Percentiles rank a stretch among this genome's conserved stretches.
Conservation (phyloP, 2,329 filamentous ascomycete species). For the Fusarium pseudocircinatum region DNA sequence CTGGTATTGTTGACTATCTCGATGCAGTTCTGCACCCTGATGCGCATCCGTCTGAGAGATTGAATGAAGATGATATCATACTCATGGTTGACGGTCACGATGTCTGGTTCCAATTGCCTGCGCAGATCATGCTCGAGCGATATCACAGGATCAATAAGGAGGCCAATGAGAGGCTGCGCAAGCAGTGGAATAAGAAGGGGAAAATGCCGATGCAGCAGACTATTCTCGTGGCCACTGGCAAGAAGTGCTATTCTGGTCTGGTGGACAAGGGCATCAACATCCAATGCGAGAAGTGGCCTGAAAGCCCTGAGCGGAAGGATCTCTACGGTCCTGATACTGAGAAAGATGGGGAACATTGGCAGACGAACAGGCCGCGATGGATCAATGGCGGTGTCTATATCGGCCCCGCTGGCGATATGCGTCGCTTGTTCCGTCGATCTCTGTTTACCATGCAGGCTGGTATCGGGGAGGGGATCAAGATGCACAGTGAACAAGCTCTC, state of each 20-base stretch:
- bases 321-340: background rate
- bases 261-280: background rate
- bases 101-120: background rate
- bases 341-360: background rate
- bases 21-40: slow-evolving; percentile 7
- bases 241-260: background rate
- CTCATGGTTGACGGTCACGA: slow-evolving; percentile 3
- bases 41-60: background rate
- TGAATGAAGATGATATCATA: background rate
- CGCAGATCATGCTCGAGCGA: background rate
- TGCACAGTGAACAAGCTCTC: background rate
- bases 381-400: slow-evolving; percentile 1
- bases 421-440: background rate
- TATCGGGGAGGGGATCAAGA: background rate
- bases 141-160: slow-evolving; percentile 11
- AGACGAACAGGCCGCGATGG: background rate
- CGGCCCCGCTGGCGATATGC: slow-evolving; percentile 6
- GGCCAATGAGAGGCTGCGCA: background rate
- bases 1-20: slow-evolving; percentile 5
- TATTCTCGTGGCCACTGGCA: background rate
- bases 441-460: background rate
- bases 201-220: slow-evolving; percentile 4
- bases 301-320: background rate
- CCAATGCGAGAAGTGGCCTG: background rate
- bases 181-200: background rate